These are phyloP conservation scores for Termitomyces sp. DNA, from an alignment of 768 basidiomycete genomes.

Conservation along the genomic window DNA sequence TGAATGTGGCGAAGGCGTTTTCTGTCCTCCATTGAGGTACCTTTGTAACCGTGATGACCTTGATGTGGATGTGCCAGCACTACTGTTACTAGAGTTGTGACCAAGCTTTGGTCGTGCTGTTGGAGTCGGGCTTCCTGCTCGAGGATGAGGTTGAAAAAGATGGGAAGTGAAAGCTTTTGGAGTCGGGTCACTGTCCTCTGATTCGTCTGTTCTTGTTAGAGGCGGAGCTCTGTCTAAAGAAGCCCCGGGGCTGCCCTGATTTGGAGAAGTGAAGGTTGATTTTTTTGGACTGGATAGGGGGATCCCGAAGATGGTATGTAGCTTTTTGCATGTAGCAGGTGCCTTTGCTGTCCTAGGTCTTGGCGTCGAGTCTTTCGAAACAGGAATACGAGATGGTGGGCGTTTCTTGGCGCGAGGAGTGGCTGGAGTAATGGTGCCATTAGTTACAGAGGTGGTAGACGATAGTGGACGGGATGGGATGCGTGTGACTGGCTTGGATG, in stretches of 20 bases:
- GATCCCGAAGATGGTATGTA: constrained; percentile 43
- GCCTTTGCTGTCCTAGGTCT: constrained; percentile 28
- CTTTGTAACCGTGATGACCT: constrained; percentile 16
- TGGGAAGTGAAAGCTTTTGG: constrained; percentile 24
- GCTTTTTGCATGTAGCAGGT: constrained; percentile 32
- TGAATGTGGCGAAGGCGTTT: constrained; percentile 11
- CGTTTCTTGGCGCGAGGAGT: constrained; percentile 37
- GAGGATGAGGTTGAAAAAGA: constrained; percentile 16
- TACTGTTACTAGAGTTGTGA: constrained; percentile 16
- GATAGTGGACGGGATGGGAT: constrained; percentile 59
- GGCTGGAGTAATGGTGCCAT: constrained; percentile 54
- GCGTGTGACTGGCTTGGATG: constrained; percentile 44
- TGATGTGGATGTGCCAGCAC: constrained; percentile 19
- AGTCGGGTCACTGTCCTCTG: constrained; percentile 17
- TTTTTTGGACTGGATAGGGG: constrained; percentile 31
- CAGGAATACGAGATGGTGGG: constrained; percentile 21
- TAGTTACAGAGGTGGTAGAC: constrained; percentile 57
- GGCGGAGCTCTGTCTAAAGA: constrained; percentile 17
- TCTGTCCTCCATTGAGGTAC: constrained; percentile 13
- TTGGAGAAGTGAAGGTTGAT: constrained; percentile 33
- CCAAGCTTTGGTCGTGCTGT: constrained; percentile 15
- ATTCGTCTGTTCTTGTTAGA: constrained; percentile 12
- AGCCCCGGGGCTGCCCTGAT: constrained; percentile 19
- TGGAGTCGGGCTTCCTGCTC: constrained; percentile 27
- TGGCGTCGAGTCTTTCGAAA: constrained; percentile 17